Evolutionary conservation across 2,329 filamentous ascomycete species (phyloP).

Genomic region (Ciborinia camelliae): DNA sequence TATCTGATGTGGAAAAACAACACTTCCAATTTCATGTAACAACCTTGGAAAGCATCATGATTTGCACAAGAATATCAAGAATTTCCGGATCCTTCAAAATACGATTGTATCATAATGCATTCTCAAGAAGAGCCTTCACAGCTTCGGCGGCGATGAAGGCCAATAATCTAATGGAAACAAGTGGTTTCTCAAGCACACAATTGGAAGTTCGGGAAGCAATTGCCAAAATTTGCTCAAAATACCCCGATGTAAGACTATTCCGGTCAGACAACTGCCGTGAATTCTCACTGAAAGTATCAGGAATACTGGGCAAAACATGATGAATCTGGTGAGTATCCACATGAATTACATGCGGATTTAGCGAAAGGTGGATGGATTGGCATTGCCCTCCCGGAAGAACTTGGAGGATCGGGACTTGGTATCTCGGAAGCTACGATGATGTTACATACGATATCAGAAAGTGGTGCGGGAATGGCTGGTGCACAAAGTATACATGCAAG

Average conservation of each 20-base stretch:
- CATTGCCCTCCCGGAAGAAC: slow-evolving; percentile 70
- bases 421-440: slow-evolving; percentile 84
- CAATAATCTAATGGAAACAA: slow-evolving; percentile 62
- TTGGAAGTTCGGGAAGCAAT: slow-evolving; percentile 69
- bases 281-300: slow-evolving; percentile 21
- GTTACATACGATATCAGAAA: slow-evolving; percentile 77
- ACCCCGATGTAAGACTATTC: slow-evolving; percentile 52
- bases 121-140: slow-evolving; percentile 25
- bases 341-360: slow-evolving; percentile 71
- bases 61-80: slow-evolving; percentile 5
- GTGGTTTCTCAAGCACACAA: slow-evolving; percentile 70
- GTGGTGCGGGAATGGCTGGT: slow-evolving; percentile 74
- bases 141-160: slow-evolving; percentile 22
- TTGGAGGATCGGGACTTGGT: slow-evolving; percentile 71
- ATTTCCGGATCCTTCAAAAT: not conserved
- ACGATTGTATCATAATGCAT: not conserved
- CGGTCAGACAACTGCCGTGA: not conserved
- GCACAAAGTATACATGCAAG: slow-evolving; percentile 60
- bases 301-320: slow-evolving; percentile 76
- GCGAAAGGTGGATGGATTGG: slow-evolving; percentile 77
- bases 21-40: not conserved
- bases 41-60: not conserved
- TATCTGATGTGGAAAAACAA: too few species aligned
- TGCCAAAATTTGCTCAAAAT: slow-evolving; percentile 63
- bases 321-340: slow-evolving; percentile 65